phyloP scores from a whole-genome alignment of 768 basidiomycete species.

The Pleurotus giganteus region DNA sequence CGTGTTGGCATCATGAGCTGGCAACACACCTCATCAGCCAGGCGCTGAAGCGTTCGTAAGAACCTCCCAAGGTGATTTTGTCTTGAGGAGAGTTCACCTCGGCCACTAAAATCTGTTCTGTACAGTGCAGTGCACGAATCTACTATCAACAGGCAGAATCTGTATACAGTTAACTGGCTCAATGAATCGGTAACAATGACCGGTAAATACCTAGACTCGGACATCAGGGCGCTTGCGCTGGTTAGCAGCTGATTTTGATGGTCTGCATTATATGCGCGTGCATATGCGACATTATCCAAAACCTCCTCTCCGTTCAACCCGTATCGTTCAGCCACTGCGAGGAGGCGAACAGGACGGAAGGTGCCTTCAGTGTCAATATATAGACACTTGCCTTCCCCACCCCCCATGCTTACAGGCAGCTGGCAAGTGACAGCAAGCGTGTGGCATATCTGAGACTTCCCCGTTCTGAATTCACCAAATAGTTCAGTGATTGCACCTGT shows the following conservation, averaged over 20 bases:
- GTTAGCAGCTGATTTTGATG: constrained; percentile 90
- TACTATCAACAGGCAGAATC: constrained; percentile 94
- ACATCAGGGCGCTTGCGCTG: constrained; percentile 97
- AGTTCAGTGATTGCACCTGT: constrained; percentile 98
- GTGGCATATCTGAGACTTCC: constrained; percentile 97
- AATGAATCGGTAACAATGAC: constrained; percentile 20
- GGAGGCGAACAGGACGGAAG: constrained; percentile 92
- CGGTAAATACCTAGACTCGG: constrained; percentile 81
- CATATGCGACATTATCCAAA: constrained; percentile 97
- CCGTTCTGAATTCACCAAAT: constrained; percentile 98
- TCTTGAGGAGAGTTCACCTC: constrained; percentile 92
- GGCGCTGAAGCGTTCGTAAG: constrained; percentile 84
- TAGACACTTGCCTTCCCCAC: constrained; percentile 97
- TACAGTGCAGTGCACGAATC: constrained; percentile 97
- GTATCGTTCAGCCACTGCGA: constrained; percentile 93
- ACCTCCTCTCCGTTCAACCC: constrained; percentile 99
- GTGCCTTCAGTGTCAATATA: constrained; percentile 99
- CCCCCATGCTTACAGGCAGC: constrained; percentile 95
- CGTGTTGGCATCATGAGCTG: constrained; percentile 8
- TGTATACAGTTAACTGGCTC: constrained; percentile 28
- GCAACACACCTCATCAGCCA: constrained; percentile 88
- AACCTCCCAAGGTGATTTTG: constrained; percentile 97
- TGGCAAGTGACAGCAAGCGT: constrained; percentile 98
- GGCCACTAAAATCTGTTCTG: constrained; percentile 92
- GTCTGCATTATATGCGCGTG: constrained; percentile 97